phyloP scores from a whole-genome alignment of 805 yeast species.

The Saccharomycopsis lassenensis region DNA sequence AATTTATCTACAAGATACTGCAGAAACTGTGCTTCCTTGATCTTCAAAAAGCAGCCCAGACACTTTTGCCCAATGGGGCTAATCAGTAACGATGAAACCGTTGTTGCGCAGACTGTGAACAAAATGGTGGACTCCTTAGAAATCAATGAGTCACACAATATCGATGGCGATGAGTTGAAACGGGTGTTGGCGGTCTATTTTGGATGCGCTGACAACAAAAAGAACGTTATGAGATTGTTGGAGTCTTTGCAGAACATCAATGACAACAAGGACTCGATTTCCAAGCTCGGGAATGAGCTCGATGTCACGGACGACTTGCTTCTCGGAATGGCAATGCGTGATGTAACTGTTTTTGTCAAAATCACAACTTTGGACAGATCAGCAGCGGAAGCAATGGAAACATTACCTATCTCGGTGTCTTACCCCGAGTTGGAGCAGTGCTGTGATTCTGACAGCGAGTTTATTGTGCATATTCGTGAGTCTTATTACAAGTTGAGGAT shows the following conservation, averaged over 20 bases:
- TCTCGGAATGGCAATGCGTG: slow-evolving; percentile 44
- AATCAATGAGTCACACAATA: not conserved
- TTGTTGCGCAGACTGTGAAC: slow-evolving; percentile 26
- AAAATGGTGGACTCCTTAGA: slow-evolving; percentile 19
- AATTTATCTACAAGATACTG: slow-evolving; percentile 36
- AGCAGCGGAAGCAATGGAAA: too few species aligned
- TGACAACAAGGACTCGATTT: slow-evolving; percentile 21
- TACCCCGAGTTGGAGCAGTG: too few species aligned
- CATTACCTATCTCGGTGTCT: too few species aligned
- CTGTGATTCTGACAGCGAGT: too few species aligned
- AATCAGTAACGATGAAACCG: slow-evolving; percentile 23
- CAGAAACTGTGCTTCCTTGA: slow-evolving; percentile 39
- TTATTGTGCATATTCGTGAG: too few species aligned
- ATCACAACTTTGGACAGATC: too few species aligned
- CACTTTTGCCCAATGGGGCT: slow-evolving; percentile 40
- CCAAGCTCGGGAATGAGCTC: slow-evolving; percentile 20
- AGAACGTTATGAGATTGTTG: slow-evolving; percentile 24
- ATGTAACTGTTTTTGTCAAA: slow-evolving; percentile 38
- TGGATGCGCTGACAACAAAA: slow-evolving; percentile 20
- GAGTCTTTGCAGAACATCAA: slow-evolving; percentile 26
- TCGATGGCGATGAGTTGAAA: slow-evolving; percentile 1
- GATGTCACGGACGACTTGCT: slow-evolving; percentile 31
- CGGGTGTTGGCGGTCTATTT: slow-evolving; percentile 5
- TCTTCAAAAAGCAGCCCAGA: slow-evolving; percentile 22
- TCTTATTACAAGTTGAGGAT: slow-evolving; percentile 28